A percentile compares a stretch with the other conserved stretches of the same genome.
Conservation (phyloP, 257 asterid species). For the Przewalskia tangutica region DNA sequence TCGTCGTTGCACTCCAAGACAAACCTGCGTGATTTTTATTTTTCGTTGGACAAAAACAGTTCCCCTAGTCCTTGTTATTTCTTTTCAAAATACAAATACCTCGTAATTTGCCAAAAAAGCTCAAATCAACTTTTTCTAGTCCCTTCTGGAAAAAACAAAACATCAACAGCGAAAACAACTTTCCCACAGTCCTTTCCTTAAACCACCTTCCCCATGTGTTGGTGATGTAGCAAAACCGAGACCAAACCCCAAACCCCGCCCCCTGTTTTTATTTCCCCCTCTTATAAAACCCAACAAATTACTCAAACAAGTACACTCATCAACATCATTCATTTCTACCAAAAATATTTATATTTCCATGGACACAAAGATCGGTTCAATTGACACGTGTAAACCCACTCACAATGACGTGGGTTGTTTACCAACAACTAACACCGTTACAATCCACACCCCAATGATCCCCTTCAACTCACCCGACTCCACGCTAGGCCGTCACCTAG, state of each 20-base stretch:
- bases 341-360: too few relatives aligned
- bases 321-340: not conserved
- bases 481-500: slow-evolving; percentile 21
- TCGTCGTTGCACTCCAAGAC: too few relatives aligned
- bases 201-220: not conserved
- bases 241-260: not conserved
- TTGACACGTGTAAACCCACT: not conserved
- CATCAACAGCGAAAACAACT: not conserved
- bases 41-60: not conserved
- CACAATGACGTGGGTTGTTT: not conserved
- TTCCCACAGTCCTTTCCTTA: not conserved
- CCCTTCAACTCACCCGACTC: slow-evolving; percentile 7
- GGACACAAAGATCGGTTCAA: slow-evolving; percentile 2
- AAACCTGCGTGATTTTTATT: too few relatives aligned
- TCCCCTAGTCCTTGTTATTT: not conserved
- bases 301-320: not conserved
- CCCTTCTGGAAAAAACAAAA: not conserved
- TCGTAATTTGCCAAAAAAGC: not conserved
- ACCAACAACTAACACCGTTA: not conserved
- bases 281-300: not conserved
- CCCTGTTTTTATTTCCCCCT: not conserved
- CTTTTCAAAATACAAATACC: not conserved
- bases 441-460: not conserved
- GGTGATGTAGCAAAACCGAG: not conserved
- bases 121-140: not conserved